A percentile compares a stretch with the other conserved stretches of the same genome.
Conservation (phyloP, 495 filamentous ascomycete genomes). For the Penicillium maclennaniae region DNA sequence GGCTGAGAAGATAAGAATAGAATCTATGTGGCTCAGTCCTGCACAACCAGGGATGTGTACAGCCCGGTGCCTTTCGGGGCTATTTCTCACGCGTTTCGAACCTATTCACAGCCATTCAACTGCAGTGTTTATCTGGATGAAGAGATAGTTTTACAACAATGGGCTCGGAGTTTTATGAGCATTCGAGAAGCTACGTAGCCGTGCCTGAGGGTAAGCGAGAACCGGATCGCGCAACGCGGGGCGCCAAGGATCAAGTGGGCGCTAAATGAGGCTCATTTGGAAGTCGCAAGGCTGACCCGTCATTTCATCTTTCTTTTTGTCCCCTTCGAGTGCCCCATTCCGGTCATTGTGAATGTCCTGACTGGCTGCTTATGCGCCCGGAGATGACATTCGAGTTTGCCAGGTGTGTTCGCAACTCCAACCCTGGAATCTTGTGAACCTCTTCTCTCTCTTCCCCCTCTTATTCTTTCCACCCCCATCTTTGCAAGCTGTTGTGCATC, state of each 20-base stretch:
- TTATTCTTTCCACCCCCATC: neutral
- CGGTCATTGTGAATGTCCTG: neutral
- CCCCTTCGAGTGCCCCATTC: neutral
- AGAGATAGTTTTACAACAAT: neutral
- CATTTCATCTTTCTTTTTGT: neutral
- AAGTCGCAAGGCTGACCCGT: neutral
- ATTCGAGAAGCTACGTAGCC: too few species aligned
- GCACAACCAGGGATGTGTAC: neutral
- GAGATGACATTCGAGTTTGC: neutral
- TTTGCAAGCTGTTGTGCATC: neutral
- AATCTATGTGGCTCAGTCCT: neutral
- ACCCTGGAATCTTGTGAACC: neutral
- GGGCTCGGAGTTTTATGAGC: neutral
- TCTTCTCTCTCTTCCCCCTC: neutral
- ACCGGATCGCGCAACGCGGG: slow-evolving; percentile 1
- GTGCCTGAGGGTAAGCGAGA: neutral
- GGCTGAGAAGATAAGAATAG: slow-evolving; percentile 7
- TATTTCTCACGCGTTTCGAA: neutral
- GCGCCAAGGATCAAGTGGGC: slow-evolving; percentile 1
- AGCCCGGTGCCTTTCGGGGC: neutral
- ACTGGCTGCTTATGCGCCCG: neutral
- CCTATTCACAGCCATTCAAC: neutral
- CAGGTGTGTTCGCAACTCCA: neutral
- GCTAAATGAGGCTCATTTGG: slow-evolving; percentile 9
- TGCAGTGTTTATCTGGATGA: neutral